phyloP scores from a whole-genome alignment of 1,139 yeast genomes.

The Yamadazyma sp. region DNA sequence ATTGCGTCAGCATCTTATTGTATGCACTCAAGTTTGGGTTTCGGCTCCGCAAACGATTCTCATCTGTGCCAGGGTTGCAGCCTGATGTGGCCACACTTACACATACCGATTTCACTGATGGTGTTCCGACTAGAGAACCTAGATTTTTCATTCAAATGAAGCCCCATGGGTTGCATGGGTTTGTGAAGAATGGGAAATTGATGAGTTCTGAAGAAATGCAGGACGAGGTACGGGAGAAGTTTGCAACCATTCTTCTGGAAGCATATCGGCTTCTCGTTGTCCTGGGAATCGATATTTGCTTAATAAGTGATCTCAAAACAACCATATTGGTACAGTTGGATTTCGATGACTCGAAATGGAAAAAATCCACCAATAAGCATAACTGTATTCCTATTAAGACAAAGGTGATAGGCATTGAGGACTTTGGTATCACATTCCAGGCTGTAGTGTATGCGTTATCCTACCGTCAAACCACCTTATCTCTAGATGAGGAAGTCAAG shows the following conservation, averaged over 20 bases:
- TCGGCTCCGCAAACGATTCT: too few species aligned
- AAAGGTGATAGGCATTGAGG: neutral
- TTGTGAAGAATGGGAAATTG: conserved; percentile 4
- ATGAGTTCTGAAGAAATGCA: neutral
- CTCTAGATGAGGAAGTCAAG: neutral
- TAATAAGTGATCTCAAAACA: neutral
- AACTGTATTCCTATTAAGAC: neutral
- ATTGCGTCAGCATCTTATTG: too few species aligned
- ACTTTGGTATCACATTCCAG: neutral
- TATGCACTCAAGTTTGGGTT: too few species aligned
- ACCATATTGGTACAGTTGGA: neutral
- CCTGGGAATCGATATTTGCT: neutral
- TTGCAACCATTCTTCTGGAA: neutral
- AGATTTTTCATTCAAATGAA: neutral
- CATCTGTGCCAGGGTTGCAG: too few species aligned
- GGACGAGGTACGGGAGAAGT: neutral
- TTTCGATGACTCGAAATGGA: neutral
- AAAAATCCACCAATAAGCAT: neutral
- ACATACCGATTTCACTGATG: too few species aligned
- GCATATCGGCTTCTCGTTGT: neutral
- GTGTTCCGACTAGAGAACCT: too few species aligned
- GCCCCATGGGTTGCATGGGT: conserved; percentile 6
- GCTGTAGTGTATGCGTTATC: neutral
- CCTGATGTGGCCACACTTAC: too few species aligned
- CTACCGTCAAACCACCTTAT: neutral